A percentile compares a stretch with the other conserved stretches of the same genome.
Evolutionary conservation across 2,329 filamentous ascomycete genomes (phyloP).

Genomic region (Madurella fahalii): DNA sequence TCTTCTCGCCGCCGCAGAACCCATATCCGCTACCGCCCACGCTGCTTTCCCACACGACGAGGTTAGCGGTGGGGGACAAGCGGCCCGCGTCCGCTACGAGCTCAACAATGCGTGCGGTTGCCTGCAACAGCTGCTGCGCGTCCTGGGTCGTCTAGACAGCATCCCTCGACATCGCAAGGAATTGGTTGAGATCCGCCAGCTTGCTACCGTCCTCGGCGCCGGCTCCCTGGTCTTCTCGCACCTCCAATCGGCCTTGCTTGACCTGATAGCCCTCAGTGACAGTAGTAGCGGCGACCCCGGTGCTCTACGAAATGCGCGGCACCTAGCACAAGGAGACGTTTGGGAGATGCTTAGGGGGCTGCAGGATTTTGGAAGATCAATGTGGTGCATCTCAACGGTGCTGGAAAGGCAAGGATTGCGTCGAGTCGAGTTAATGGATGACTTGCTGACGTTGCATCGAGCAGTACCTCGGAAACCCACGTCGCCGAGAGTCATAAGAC

Average conservation of each 20-base stretch:
- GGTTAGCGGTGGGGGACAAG: not conserved
- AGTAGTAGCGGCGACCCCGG: no score
- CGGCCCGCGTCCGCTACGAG: not conserved
- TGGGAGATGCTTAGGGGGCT: conserved; percentile 7
- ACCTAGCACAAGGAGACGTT: not conserved
- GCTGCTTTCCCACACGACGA: not conserved
- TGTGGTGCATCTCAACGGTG: not conserved
- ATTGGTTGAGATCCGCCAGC: not conserved
- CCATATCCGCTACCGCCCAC: not conserved
- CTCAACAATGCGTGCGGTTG: not conserved
- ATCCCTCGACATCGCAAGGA: not conserved
- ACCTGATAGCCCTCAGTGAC: no score
- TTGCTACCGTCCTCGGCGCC: no score
- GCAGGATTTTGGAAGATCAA: not conserved
- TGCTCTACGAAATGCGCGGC: no score
- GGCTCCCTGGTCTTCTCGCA: no score
- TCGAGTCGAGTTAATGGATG: not conserved
- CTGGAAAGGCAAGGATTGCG: not conserved
- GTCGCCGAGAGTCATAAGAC: not conserved
- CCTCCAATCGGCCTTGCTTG: no score
- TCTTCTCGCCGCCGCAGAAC: conserved; percentile 1
- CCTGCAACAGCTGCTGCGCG: not conserved
- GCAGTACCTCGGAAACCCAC: not conserved
- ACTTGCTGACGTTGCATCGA: not conserved
- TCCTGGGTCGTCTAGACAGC: not conserved